Percentiles rank a stretch among this genome's conserved stretches.
Conservation (phyloP, 441 rosid species). For the Euphorbia corollata region DNA sequence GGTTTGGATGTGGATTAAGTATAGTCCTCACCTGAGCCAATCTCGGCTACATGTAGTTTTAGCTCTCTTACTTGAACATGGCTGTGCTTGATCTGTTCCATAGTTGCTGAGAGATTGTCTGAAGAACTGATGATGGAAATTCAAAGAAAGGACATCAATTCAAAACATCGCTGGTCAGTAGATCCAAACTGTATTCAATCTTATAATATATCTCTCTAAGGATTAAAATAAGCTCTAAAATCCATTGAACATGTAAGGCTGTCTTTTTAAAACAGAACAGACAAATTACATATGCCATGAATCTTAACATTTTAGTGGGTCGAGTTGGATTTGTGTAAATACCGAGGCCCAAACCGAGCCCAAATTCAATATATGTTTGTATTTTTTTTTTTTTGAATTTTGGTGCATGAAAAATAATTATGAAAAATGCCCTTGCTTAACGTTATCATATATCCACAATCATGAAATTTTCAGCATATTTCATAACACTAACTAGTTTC, state of each 20-base stretch:
- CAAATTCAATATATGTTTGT: too few species aligned
- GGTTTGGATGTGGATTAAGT: not conserved
- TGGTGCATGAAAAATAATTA: slow-evolving; percentile 23
- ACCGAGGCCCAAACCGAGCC: too few species aligned
- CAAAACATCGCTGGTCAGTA: not conserved
- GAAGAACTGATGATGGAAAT: not conserved
- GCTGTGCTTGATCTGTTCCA: slow-evolving; percentile 14
- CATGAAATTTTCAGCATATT: too few species aligned
- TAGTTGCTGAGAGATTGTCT: slow-evolving; percentile 17
- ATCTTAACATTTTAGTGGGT: too few species aligned
- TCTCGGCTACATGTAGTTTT: slow-evolving; percentile 40
- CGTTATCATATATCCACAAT: too few species aligned
- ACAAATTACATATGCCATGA: too few species aligned
- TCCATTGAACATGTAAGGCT: not conserved
- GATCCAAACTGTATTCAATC: not conserved
- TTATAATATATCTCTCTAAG: too few species aligned
- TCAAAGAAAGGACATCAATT: not conserved
- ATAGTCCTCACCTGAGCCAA: slow-evolving; percentile 28
- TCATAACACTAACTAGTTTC: too few species aligned
- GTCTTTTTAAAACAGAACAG: not conserved
- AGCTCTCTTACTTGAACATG: slow-evolving; percentile 11
- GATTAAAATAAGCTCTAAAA: not conserved
- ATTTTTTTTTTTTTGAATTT: too few species aligned
- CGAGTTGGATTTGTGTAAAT: too few species aligned
- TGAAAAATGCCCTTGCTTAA: slow-evolving; percentile 16